Conservation (phyloP, 1,284 basidiomycete species). For the Golubevia pallescens region DNA sequence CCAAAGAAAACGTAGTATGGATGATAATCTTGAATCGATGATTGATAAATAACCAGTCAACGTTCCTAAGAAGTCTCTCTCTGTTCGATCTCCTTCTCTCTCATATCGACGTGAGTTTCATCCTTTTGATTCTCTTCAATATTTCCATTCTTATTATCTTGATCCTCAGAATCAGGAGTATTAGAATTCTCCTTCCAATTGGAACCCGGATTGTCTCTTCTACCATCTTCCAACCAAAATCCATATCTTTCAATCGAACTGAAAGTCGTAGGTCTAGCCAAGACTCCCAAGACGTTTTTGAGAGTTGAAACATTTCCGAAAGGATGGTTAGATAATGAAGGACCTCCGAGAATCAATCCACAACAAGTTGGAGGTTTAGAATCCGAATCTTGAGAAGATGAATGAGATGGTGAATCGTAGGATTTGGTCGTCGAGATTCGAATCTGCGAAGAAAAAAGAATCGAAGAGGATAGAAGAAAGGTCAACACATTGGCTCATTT, state of each 20-base stretch:
- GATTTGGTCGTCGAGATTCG: slow-evolving; percentile 1
- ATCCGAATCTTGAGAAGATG: too few relatives aligned
- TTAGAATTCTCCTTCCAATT: not conserved
- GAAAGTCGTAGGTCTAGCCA: slow-evolving; percentile 3
- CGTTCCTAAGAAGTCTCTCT: too few relatives aligned
- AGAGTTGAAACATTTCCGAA: slow-evolving; percentile 4
- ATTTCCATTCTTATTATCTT: not conserved
- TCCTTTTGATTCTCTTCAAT: not conserved
- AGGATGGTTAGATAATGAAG: slow-evolving; percentile 3
- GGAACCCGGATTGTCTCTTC: not conserved
- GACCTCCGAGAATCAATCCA: slow-evolving; percentile 4
- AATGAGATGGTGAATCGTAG: not conserved
- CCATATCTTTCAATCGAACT: slow-evolving; percentile 7
- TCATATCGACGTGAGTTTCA: too few relatives aligned
- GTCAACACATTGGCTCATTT: slow-evolving; percentile 9
- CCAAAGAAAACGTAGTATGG: too few relatives aligned
- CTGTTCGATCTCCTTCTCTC: too few relatives aligned
- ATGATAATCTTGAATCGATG: too few relatives aligned
- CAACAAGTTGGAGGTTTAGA: slow-evolving; percentile 3
- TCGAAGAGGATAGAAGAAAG: not conserved
- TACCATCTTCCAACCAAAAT: not conserved
- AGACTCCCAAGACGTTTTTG: slow-evolving; percentile 7
- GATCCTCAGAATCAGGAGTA: not conserved
- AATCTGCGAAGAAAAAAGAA: not conserved
- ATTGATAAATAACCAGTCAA: too few relatives aligned